Conservation (phyloP, 345 rosid genomes). For the Eucalyptus pauciflora region DNA sequence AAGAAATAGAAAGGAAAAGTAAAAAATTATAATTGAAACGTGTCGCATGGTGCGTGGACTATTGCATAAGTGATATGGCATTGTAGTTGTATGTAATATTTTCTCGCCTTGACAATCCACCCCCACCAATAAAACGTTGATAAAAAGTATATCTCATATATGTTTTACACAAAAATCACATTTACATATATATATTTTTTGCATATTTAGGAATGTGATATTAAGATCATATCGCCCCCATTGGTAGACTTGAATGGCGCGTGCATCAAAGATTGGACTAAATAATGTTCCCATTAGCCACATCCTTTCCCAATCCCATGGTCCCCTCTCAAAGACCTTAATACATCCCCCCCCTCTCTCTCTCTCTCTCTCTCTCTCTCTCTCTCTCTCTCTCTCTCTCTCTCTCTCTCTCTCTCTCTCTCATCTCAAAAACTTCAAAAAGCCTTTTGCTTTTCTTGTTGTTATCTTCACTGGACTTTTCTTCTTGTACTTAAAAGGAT, state of each 20-base stretch:
- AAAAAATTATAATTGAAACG: no score
- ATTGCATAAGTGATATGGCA: not conserved
- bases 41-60: not conserved
- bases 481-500: no score
- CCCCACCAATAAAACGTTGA: no score
- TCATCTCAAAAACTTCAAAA: no score
- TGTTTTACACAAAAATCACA: not conserved
- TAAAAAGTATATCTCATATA: not conserved
- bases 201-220: not conserved
- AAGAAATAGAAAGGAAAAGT: no score
- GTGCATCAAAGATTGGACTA: not conserved
- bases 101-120: not conserved
- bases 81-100: not conserved
- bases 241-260: not conserved
- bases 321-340: not conserved
- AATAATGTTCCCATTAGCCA: not conserved
- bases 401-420: no score
- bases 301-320: not conserved
- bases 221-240: not conserved
- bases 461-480: no score
- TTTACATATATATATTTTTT: not conserved
- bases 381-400: not conserved
- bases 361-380: not conserved
- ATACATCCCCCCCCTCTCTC: not conserved
- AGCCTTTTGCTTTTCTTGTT: no score